Base-by-base conservation (phyloP, 1,284 basidiomycete genomes). In the Ceratobasidium sp. region DNA sequence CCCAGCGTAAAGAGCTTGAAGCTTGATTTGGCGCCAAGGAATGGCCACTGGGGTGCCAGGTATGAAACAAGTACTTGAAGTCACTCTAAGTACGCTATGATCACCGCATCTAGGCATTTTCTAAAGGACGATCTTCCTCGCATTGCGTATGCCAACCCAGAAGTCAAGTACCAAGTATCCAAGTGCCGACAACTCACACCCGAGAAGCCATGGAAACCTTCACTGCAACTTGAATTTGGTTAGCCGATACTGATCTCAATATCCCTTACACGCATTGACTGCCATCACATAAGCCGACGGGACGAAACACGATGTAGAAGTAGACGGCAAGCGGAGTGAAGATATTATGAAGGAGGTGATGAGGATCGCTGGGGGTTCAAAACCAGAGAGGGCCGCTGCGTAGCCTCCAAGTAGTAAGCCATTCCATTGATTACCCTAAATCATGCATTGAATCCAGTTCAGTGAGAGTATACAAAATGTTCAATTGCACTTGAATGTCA, bases 31-130 rank as follows among this genome's bases (percentile, higher is more conserved):
- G 88, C 88, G 0, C 79, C 79, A 42, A 80, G 81, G 72, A 90
- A 91, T 75, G 87, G 90, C 76, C 88, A 91, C 76, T 90, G 87
- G 75, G 90, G 89, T 73, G 88, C 89, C 27, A 82, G 87, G 84
- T 84, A 69, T 68, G 81, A 72, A 22, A n/a, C 22, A 50, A 15
- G 15, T 10, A 22, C 5, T 27, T 5, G 29, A 50, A 13, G 25
- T 27, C 17, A 27, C 17, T n/a, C 29, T 50, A 50, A 50, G 3
- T 6, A 50, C 22, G 22, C 6, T 7, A 25, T 50, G 8, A 17
- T 29, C n/a, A n/a, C n/a, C n/a, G n/a, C n/a, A 55, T 49, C 49
- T 69, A 91, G 91, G 57, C 86, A 91, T 80, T 92, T 92, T 72
- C 82, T 89, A 49, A 90, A 89, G 75, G 86, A 92, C 47, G 82